Evolutionary conservation across 2,329 filamentous ascomycete species (phyloP).

Genomic region (Trichophyton benhamiae): DNA sequence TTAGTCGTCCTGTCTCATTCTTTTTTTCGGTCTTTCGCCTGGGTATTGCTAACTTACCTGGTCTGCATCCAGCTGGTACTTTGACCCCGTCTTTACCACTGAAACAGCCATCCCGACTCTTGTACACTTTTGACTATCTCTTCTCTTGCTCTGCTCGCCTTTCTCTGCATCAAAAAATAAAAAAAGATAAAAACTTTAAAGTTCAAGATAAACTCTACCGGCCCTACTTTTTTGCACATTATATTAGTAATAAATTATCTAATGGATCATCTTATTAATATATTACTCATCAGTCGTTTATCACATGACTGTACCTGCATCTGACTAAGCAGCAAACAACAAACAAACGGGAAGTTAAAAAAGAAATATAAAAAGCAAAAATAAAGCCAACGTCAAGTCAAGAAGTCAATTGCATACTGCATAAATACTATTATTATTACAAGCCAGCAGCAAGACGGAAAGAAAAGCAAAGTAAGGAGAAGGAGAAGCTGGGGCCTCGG

Average conservation of each 20-base stretch:
- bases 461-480: too few species aligned
- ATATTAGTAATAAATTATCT: background rate
- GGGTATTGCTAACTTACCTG: conserved; percentile 25
- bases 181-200: background rate
- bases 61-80: conserved; percentile 37
- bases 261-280: background rate
- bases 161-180: background rate
- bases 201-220: background rate
- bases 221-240: background rate
- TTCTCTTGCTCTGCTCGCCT: background rate
- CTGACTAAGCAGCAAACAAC: background rate
- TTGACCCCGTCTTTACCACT: conserved; percentile 33
- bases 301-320: background rate
- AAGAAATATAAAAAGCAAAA: background rate
- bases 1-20: background rate
- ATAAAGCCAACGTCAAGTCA: too few species aligned
- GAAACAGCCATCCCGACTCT: conserved; percentile 29
- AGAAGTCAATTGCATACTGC: too few species aligned
- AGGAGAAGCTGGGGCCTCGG: too few species aligned
- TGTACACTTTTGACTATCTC: conserved; percentile 1
- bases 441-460: too few species aligned
- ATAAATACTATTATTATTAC: too few species aligned
- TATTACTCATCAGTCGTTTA: background rate
- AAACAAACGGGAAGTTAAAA: background rate
- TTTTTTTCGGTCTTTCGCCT: background rate